Evolutionary conservation across 805 yeast species (phyloP).

Genomic region (Blastobotrys americana): DNA sequence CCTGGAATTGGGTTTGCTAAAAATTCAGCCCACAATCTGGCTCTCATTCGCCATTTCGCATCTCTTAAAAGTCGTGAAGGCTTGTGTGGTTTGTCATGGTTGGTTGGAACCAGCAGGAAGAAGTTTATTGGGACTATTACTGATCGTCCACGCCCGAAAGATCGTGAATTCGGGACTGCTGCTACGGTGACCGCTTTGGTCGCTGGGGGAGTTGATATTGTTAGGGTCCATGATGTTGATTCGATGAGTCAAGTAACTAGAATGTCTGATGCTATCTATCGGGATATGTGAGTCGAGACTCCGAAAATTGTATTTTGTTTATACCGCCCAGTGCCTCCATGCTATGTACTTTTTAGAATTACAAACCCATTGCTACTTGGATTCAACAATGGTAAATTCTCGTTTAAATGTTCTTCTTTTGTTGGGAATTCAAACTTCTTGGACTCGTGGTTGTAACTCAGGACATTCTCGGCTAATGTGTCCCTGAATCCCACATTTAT

Average conservation of each 20-base stretch:
- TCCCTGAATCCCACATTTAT: slow-evolving; percentile 65
- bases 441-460: no score
- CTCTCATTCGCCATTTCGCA: slow-evolving; percentile 41
- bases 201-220: slow-evolving; percentile 67
- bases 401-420: no score
- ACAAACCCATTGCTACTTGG: no score
- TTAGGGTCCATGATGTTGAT: slow-evolving; percentile 79
- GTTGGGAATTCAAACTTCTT: no score
- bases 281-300: no score
- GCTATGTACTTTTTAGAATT: no score
- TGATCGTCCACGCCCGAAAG: slow-evolving; percentile 45
- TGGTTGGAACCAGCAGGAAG: slow-evolving; percentile 87
- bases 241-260: slow-evolving; percentile 47
- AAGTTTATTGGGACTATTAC: slow-evolving; percentile 73
- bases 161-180: slow-evolving; percentile 70
- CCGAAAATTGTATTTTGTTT: neutral
- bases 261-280: slow-evolving; percentile 70
- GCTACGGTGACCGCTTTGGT: slow-evolving; percentile 69
- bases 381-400: no score
- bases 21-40: slow-evolving; percentile 58
- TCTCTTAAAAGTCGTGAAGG: slow-evolving; percentile 22
- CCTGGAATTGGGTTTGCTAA: slow-evolving; percentile 99
- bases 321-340: no score
- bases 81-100: slow-evolving; percentile 48
- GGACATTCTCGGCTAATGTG: slow-evolving; percentile 80